Base-by-base conservation (phyloP, 768 basidiomycete species). In the Pleurotus platypus region DNA sequence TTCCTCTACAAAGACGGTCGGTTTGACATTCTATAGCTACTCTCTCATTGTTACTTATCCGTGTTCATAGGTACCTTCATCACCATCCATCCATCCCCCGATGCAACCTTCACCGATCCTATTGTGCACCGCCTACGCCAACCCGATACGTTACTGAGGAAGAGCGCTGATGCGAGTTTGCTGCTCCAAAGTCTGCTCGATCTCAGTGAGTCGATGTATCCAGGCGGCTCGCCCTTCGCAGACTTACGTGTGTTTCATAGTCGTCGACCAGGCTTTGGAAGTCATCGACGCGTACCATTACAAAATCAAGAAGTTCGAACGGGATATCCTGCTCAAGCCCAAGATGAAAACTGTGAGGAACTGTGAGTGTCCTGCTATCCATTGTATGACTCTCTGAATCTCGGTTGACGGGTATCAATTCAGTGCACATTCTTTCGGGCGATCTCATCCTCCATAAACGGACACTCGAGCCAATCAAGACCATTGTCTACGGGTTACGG, bases 361-460 rank as follows among this genome's bases (percentile, higher is more conserved):
- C 45, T 64, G 86, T 87, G 63, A 46, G 84, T 69, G 9, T 46
- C 53, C 3, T 43, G 39, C 48, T 49, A 46, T 13, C n/a, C 24
- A 6, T 42, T 40, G 5, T 51, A 18, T 55, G 30, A 56, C 13
- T 5, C 8, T n/a, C 30, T 35, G 27, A 20, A 47, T 42, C 45
- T 49, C 48, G 35, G 6, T 12, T 30, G 9, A 35, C 5, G 38
- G 39, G 35, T n/a, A 4, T 40, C 26, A 20, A 35, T 42, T 11
- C 55, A 87, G 87, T 90, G 53, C 88, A 90, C 65, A 85, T 90
- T 55, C 72, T 89, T 11, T 86, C 85, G 30, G 87, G 86, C 11
- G 86, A 90, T 63, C 75, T 90, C 8, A 84, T 84, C 51, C 71
- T 87, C 59, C 85, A 86, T 66, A 89, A 87, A 64, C 79, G 87